Base-by-base conservation (phyloP, 2,329 filamentous ascomycete species). In the Calonectria ilicicola region DNA sequence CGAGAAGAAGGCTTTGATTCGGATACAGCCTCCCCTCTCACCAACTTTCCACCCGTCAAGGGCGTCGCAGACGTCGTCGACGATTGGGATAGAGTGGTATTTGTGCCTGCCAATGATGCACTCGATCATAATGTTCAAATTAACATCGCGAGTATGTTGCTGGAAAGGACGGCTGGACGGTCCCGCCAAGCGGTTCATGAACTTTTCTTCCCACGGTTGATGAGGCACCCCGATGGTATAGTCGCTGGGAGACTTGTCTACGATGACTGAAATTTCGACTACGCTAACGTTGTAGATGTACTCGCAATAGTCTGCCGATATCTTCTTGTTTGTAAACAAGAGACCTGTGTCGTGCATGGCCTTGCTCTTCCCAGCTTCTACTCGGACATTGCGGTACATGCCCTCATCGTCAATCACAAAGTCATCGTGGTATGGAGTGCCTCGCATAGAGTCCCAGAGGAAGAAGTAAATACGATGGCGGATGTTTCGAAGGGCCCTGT, bases 211-310 rank as follows among this genome's bases (percentile, higher is more conserved):
- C 58, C 38, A 42, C 40, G 58, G 58, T 15, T 40, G 53, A 23
- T 12, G 53, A 6, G 35, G 53, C 15, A 60, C 35, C 12, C 53
- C 53, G 21, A 60, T 8, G 53, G 53, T 40, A 6, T 7, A 21
- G 32, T 60, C 53, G 2, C 5, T 21, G 35, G 21, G 53, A 17
- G 32, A 40, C 21, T 60, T 60, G 53, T 40, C 35, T 60, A 60
- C 21, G 21, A 21, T 9, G 21, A 60, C 35, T 35, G 35, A 60
- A 26, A 60, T 7, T 8, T 60, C 67, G 32, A 73, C 42, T n/a
- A 35, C 66, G 47, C 63, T 67, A 23, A 60, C 47, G 56, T 19
- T 23, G 63, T 73, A 73, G 35, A 73, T 70, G 40, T 73, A 70
- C 15, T 60, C 44, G 44, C 15, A 49, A 15, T 67, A 73, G 46